These are phyloP conservation scores for Suhomyces sp. DNA, from an alignment of 805 yeast species.

Conservation along the genomic window DNA sequence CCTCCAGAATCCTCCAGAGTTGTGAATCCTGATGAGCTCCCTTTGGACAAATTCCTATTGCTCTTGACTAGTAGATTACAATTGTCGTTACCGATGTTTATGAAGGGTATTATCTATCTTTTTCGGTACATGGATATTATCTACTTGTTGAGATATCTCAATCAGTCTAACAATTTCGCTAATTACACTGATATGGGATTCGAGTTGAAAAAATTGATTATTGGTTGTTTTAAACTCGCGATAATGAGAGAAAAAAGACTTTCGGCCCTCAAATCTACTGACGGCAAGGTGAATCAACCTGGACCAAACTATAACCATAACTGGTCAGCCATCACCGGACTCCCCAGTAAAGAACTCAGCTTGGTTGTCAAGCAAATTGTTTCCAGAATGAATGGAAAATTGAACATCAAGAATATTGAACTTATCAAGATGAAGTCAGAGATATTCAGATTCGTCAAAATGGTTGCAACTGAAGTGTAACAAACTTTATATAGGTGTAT, in stretches of 20 bases:
- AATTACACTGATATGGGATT: constrained; percentile 44
- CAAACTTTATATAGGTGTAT: neutral
- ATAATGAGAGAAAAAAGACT: constrained; percentile 28
- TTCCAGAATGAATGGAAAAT: constrained; percentile 40
- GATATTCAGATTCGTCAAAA: constrained; percentile 40
- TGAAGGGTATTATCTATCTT: constrained; percentile 41
- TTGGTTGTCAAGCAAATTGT: constrained; percentile 34
- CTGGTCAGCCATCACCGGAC: constrained; percentile 38
- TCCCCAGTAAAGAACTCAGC: constrained; percentile 34
- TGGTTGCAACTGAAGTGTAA: constrained; percentile 32
- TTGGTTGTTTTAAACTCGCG: constrained; percentile 41
- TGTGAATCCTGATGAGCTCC: constrained; percentile 25
- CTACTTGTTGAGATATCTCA: constrained; percentile 42
- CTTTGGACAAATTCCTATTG: constrained; percentile 39
- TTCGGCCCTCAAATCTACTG: neutral
- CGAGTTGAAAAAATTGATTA: constrained; percentile 37
- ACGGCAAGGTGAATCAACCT: neutral
- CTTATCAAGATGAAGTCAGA: constrained; percentile 36
- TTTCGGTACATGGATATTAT: constrained; percentile 47
- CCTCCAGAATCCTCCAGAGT: constrained; percentile 36
- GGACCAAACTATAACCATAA: constrained; percentile 14
- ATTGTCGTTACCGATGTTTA: constrained; percentile 32
- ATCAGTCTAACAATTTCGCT: constrained; percentile 44
- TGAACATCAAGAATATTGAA: constrained; percentile 36
- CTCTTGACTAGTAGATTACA: constrained; percentile 37